These are phyloP conservation scores for Psilocybe azurescens DNA, from an alignment of 768 basidiomycete species.

Conservation along the genomic window DNA sequence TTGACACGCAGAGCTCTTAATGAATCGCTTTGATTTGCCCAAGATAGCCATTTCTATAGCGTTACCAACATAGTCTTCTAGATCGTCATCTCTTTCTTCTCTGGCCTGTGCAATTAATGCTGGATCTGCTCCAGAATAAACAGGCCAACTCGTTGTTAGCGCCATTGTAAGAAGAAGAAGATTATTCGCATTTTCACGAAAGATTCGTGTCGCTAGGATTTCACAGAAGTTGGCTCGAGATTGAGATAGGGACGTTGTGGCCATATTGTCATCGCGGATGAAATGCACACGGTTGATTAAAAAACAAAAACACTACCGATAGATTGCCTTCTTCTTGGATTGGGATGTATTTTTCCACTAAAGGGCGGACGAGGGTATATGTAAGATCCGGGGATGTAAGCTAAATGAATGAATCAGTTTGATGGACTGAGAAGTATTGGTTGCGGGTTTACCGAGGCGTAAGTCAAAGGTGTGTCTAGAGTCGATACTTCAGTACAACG, in stretches of 20 bases:
- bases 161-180: slow-evolving; percentile 72
- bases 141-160: slow-evolving; percentile 80
- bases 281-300: slow-evolving; percentile 90
- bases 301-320: slow-evolving; percentile 84
- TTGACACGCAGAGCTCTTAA: slow-evolving; percentile 88
- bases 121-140: slow-evolving; percentile 77
- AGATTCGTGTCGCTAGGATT: slow-evolving; percentile 81
- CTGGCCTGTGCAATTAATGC: slow-evolving; percentile 61
- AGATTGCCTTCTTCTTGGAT: slow-evolving; percentile 79
- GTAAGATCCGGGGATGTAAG: slow-evolving; percentile 86
- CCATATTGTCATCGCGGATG: slow-evolving; percentile 74
- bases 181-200: slow-evolving; percentile 74
- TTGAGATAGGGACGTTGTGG: slow-evolving; percentile 69
- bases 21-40: slow-evolving; percentile 85
- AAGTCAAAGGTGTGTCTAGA: slow-evolving; percentile 82
- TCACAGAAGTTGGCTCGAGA: slow-evolving; percentile 88
- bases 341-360: slow-evolving; percentile 84
- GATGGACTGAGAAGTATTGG: neutral
- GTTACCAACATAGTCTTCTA: slow-evolving; percentile 85
- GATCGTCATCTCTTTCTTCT: slow-evolving; percentile 69
- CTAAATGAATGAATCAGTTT: slow-evolving; percentile 37
- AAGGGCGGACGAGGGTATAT: slow-evolving; percentile 87
- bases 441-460: slow-evolving; percentile 69
- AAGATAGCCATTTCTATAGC: slow-evolving; percentile 94
- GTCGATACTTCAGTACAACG: slow-evolving; percentile 6